These are phyloP conservation scores for Trypethelium eluteriae DNA, from an alignment of 495 filamentous ascomycete species.

Conservation along the genomic window DNA sequence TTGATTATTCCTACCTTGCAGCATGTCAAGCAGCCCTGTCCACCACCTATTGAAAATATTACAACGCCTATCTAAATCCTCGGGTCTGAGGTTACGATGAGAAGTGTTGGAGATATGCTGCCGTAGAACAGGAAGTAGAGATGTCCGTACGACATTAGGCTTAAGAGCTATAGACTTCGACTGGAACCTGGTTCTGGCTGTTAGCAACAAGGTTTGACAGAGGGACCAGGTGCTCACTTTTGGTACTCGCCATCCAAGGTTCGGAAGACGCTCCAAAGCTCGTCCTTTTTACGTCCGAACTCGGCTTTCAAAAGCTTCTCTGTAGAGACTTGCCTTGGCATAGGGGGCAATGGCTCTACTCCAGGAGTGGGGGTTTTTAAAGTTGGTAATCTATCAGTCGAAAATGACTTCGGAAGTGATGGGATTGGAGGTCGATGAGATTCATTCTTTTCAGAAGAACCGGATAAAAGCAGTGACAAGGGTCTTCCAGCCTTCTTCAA, in stretches of 20 bases:
- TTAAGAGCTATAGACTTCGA: conserved; percentile 69
- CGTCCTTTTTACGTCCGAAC: conserved; percentile 58
- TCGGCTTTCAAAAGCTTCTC: conserved; percentile 37
- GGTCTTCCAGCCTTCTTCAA: conserved; percentile 7
- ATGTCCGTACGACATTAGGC: conserved; percentile 67
- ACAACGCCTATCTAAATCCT: conserved; percentile 79
- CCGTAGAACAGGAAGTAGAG: conserved; percentile 76
- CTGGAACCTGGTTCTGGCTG: conserved; percentile 51
- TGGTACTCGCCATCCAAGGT: conserved; percentile 74
- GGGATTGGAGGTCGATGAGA: conserved; percentile 34
- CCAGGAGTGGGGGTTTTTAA: conserved; percentile 40
- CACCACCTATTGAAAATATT: conserved; percentile 92
- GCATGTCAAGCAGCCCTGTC: conserved; percentile 79
- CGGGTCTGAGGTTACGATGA: conserved; percentile 57
- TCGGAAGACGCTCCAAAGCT: conserved; percentile 81
- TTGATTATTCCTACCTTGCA: conserved; percentile 65
- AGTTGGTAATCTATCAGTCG: conserved; percentile 49
- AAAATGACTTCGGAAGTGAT: conserved; percentile 49
- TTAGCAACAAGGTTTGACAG: conserved; percentile 19
- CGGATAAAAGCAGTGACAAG: neutral
- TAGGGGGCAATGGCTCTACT: conserved; percentile 42
- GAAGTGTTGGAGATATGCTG: conserved; percentile 65
- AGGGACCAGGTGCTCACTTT: conserved; percentile 46
- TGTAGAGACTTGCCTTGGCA: conserved; percentile 43
- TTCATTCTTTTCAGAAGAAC: conserved; percentile 1